Conservation (phyloP, 306 rosid species). For the Ceratonia siliqua region DNA sequence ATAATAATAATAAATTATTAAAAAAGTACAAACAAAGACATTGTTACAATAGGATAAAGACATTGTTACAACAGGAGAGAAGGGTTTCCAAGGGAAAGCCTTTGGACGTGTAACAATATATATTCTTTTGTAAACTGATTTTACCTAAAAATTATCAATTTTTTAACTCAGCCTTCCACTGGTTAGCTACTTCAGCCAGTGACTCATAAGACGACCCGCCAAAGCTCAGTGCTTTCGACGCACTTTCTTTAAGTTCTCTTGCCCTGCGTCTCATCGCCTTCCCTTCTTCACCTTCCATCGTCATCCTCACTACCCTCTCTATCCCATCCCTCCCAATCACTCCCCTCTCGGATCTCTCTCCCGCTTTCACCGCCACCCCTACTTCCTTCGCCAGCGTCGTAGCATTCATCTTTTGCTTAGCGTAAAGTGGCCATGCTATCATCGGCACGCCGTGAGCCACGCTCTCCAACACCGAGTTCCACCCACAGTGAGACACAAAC, state of each 20-base stretch:
- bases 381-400: conserved; percentile 40
- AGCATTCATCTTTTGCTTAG: conserved; percentile 49
- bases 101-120: too few relatives aligned
- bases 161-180: conserved; percentile 25
- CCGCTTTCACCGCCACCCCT: conserved; percentile 31
- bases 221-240: background rate
- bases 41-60: too few relatives aligned
- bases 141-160: too few relatives aligned
- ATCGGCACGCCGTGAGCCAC: conserved; percentile 41
- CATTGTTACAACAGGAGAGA: too few relatives aligned
- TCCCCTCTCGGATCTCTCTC: background rate
- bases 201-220: conserved; percentile 35
- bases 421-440: conserved; percentile 51
- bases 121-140: too few relatives aligned
- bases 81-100: too few relatives aligned
- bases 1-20: too few relatives aligned
- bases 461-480: conserved; percentile 59
- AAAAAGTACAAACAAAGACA: too few relatives aligned
- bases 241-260: conserved; percentile 25
- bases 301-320: conserved; percentile 35
- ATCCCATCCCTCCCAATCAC: conserved; percentile 40
- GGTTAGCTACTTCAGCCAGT: background rate
- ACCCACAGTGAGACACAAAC: conserved; percentile 54
- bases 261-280: conserved; percentile 28
- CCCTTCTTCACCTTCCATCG: conserved; percentile 44